phyloP scores from a whole-genome alignment of 73 alveolate species.

The Tetrahymena thermophila region DNA sequence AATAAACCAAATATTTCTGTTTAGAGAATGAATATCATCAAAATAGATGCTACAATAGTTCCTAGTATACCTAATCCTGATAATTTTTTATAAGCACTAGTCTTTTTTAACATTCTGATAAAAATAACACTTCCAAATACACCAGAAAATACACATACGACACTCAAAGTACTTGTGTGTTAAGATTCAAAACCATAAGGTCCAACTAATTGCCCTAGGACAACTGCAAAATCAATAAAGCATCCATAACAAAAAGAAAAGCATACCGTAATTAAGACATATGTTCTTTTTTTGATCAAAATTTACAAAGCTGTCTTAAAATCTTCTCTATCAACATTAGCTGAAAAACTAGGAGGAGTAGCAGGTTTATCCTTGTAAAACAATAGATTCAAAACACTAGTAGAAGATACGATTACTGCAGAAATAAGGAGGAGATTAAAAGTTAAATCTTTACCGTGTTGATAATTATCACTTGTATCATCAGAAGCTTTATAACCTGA shows the following conservation, averaged over 20 bases:
- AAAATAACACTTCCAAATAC: background rate
- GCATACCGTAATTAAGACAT: background rate
- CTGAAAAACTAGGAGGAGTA: background rate
- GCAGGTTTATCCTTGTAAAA: background rate
- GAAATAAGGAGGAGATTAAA: background rate
- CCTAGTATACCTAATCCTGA: background rate
- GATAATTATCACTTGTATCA: background rate
- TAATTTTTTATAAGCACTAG: background rate
- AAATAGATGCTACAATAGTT: background rate
- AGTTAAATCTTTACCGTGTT: background rate
- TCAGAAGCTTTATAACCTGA: background rate
- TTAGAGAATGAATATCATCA: background rate
- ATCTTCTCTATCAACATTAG: background rate
- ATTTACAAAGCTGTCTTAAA: background rate
- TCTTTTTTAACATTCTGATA: background rate
- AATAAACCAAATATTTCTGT: background rate
- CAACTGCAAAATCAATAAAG: background rate
- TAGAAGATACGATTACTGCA: background rate
- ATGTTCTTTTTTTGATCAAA: background rate
- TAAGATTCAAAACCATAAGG: background rate
- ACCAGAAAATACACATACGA: background rate
- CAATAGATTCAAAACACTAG: background rate
- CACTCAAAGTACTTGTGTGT: background rate
- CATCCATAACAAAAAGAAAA: background rate
- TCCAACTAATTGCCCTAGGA: background rate